Evolutionary conservation across 306 rosid genomes (phyloP), one percentile per base, ranked within the genome.

Genomic region (Acacia acuminata): DNA sequence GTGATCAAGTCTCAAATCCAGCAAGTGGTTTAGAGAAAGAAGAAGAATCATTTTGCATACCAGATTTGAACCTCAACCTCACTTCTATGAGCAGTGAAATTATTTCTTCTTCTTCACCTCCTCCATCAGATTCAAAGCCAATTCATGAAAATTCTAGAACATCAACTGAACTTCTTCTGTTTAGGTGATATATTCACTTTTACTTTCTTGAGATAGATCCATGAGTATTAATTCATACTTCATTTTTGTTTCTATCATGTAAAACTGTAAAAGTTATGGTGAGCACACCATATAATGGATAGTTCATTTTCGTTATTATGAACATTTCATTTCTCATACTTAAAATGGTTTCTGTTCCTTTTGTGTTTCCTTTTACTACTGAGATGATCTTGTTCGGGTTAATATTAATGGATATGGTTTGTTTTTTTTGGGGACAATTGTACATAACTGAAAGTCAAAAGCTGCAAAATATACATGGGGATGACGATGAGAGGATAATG

Each of bases 61-160:
- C 91, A 1, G 97, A 93, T 86, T 83, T 93, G 66, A 93, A 93
- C 85, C 91, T 90, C 60, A 90, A 87, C 44, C 86, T 89, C 82
- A 71, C 87, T 10, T 32, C 36, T 32, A 64, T 88, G 2, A 77
- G 51, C 70, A 64, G 3, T 42, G 25, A 42, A 40, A 11, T 65
- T 69, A 63, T 88, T 84, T 68, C 79, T 53, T 13, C 70, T 17
- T 43, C 45, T 67, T 43, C 76, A 20, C 61, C 81, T 27, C 71
- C 32, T 16, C 6, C 5, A 4, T 7, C 7, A 55, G 12, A 80
- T 43, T 76, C 45, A 50, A 81, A 64, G 24, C 81, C 68, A 17
- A 34, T 66, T 82, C 81, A 15, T 30, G 77, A 78, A 63, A 25
- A 61, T 61, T 76, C 84, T 3, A 61, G 81, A 19, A 68, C 80